These are phyloP conservation scores for Aleurites moluccanus DNA, from an alignment of 441 rosid species.

Conservation along the genomic window DNA sequence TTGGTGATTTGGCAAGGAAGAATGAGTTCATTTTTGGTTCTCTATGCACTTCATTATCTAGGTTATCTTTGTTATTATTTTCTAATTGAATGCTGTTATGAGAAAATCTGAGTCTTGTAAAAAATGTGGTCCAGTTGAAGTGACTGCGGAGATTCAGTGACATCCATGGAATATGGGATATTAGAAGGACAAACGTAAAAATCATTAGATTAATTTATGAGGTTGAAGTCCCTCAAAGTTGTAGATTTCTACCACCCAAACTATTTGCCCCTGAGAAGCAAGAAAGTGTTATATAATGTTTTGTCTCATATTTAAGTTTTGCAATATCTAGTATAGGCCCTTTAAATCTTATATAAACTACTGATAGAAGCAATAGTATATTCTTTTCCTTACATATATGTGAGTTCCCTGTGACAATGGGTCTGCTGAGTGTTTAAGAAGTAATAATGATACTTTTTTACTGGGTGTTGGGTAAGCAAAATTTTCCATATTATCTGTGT, in stretches of 20 bases:
- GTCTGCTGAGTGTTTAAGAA: background rate
- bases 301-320: background rate
- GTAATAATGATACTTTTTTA: background rate
- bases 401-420: too few species aligned
- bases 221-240: background rate
- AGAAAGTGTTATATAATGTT: slow-evolving; percentile 10
- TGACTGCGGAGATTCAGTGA: too few species aligned
- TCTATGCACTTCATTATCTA: background rate
- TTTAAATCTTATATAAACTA: too few species aligned
- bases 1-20: background rate
- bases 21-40: background rate
- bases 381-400: too few species aligned
- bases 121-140: background rate
- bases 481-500: background rate
- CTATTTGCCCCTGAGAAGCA: background rate
- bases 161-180: background rate
- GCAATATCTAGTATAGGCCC: background rate
- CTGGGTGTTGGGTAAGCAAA: background rate
- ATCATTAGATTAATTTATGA: background rate
- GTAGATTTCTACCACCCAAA: slow-evolving; percentile 1
- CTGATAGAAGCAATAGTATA: too few species aligned
- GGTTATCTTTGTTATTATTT: background rate
- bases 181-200: background rate
- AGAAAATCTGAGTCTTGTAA: background rate
- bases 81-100: background rate